Evolutionary conservation across 495 filamentous ascomycete species (phyloP), one percentile per base, ranked within the genome.

Genomic region (Glarea lozoyensis): DNA sequence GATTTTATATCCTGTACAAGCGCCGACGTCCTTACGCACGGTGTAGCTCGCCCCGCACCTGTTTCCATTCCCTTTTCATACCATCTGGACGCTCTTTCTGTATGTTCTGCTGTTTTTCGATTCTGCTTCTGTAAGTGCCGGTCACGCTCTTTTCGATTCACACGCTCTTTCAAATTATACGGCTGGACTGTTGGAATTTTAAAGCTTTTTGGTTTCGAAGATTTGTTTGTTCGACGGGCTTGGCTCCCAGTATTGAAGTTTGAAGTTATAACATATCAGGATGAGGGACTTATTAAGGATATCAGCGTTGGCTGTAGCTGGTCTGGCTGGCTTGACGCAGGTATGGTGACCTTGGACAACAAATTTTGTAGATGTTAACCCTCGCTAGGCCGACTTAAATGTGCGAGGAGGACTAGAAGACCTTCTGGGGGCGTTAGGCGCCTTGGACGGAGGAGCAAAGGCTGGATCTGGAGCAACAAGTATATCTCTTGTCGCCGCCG

Each of bases 111-210:
- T 20, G 32, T 45, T 16, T 47, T 10, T 45, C 7, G 16, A 31
- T 41, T 45, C 35, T 25, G 20, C 16, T 48, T 54, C 47, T 48
- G 41, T 37, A 55, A 43, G 36, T 55, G 53, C 53, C 23, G 48
- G 53, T 41, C 53, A 52, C 48, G 45, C 48, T 52, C 49, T 43
- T 47, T 49, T 25, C 19, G 10, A 34, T 30, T 40, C 34, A 6
- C 25, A 35, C 47, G 45, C 33, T 47, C 45, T 17, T 51, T 51
- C 38, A 32, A 51, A 21, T 42, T 27, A 45, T 24, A 54, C 50
- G 50, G 52, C 52, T 54, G 47, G 52, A 43, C 52, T 51, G 48
- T 45, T 51, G 41, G 43, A 7, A 37, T 24, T 25, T 43, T 29
- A 36, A 23, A 46, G 21, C 11, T 54, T 42, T 43, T 48, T 47